Conservation (phyloP, 1,284 basidiomycete genomes). For the Microbotryum saponariae region DNA sequence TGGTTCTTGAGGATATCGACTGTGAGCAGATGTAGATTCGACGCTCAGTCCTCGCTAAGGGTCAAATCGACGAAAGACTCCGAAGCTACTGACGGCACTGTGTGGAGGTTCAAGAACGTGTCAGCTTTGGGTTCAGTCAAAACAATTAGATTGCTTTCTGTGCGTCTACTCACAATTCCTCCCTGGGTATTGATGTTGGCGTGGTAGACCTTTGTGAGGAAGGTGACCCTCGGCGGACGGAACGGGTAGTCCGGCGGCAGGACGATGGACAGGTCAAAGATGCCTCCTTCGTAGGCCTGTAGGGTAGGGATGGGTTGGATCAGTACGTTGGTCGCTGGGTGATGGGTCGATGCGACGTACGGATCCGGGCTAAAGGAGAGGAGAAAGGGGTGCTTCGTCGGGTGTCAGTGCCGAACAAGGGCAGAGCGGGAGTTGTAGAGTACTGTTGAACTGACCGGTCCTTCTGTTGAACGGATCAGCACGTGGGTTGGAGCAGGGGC, state of each 20-base stretch:
- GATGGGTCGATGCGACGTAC: too few relatives aligned
- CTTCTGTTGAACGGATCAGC: not conserved
- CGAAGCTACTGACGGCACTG: conserved; percentile 45
- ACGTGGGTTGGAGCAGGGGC: too few relatives aligned
- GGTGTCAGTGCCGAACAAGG: not conserved
- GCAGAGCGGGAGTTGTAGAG: not conserved
- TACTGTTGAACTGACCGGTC: not conserved
- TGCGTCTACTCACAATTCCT: conserved; percentile 53
- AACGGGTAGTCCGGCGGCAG: conserved; percentile 83
- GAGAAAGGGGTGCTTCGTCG: not conserved
- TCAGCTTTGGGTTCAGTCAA: too few relatives aligned
- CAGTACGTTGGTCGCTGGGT: not conserved
- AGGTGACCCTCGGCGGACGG: conserved; percentile 98
- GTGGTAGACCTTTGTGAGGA: conserved; percentile 78
- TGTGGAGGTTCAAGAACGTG: conserved; percentile 21
- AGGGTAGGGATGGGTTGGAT: too few relatives aligned
- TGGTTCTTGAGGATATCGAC: conserved; percentile 43
- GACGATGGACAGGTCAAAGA: conserved; percentile 65
- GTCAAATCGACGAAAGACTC: not conserved
- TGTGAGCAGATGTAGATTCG: not conserved
- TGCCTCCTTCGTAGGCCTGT: conserved; percentile 73
- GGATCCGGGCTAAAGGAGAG: too few relatives aligned
- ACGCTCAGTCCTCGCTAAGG: not conserved
- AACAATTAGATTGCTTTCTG: too few relatives aligned
- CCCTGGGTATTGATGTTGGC: conserved; percentile 97